Evolutionary conservation across 1,284 basidiomycete species (phyloP).

Genomic region (Ustilago bromivora): DNA sequence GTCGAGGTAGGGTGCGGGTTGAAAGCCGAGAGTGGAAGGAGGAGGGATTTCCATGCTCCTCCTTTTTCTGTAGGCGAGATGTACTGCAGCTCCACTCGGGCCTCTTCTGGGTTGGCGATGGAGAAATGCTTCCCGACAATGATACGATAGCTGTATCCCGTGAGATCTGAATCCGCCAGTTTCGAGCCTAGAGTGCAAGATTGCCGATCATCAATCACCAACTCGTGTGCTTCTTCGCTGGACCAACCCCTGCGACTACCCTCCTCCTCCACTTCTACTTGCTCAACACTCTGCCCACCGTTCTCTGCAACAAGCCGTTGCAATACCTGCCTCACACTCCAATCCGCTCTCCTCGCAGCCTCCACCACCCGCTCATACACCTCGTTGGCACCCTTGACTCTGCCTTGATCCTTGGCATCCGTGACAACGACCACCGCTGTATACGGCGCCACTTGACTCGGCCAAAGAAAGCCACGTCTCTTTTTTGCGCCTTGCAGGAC

Average conservation of each 20-base stretch:
- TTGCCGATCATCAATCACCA: constrained; percentile 67
- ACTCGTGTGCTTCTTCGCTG: constrained; percentile 18
- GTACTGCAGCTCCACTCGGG: constrained; percentile 25
- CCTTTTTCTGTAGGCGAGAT: background rate
- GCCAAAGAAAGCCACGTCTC: constrained; percentile 64
- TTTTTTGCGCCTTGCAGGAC: constrained; percentile 2
- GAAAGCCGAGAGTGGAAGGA: background rate
- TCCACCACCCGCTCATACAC: constrained; percentile 6
- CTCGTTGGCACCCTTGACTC: constrained; percentile 6
- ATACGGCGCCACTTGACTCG: constrained; percentile 60
- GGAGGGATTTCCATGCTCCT: background rate
- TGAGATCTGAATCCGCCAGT: constrained; percentile 68
- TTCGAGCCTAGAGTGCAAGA: constrained; percentile 57
- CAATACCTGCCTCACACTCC: constrained; percentile 6
- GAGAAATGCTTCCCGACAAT: constrained; percentile 63
- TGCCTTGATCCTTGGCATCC: constrained; percentile 15
- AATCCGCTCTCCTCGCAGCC: background rate
- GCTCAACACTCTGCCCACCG: background rate
- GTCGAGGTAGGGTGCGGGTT: too few species aligned
- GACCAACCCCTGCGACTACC: constrained; percentile 2
- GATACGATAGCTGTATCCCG: constrained; percentile 63
- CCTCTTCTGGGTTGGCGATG: background rate
- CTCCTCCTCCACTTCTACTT: background rate
- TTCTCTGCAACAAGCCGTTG: background rate
- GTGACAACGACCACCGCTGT: constrained; percentile 27